Evolutionary conservation across 2,329 filamentous ascomycete genomes (phyloP).

Genomic region (Sporothrix euskadiensis): DNA sequence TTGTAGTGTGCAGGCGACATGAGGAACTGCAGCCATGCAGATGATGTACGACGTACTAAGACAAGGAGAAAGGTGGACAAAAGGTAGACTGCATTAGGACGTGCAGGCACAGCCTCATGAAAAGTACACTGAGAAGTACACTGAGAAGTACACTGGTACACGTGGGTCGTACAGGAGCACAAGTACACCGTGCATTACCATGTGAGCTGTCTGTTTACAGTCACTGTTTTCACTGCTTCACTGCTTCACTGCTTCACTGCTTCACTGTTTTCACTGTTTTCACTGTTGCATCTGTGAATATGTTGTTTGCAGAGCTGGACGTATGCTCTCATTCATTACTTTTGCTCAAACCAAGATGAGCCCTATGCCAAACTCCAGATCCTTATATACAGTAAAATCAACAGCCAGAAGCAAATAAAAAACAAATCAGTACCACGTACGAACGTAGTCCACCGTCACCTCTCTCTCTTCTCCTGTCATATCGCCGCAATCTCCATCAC

Average conservation of each 20-base stretch:
- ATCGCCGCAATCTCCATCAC: conserved; percentile 31
- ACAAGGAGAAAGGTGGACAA: too few species aligned
- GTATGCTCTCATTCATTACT: neutral
- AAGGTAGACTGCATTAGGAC: neutral
- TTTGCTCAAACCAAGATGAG: neutral
- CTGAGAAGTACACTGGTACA: neutral
- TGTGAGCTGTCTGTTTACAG: neutral
- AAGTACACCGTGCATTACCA: neutral
- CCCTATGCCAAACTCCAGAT: neutral
- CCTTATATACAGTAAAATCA: conserved; percentile 4
- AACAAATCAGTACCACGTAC: neutral
- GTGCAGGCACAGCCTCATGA: neutral
- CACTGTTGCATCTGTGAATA: neutral
- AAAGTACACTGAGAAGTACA: neutral
- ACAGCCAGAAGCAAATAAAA: neutral
- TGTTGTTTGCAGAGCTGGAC: neutral
- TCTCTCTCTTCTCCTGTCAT: neutral
- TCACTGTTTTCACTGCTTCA: too few species aligned
- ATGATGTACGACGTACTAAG: neutral
- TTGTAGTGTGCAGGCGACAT: neutral
- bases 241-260: too few species aligned
- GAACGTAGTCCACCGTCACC: neutral
- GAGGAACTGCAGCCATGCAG: neutral
- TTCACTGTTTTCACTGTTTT: neutral
- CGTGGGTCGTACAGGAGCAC: neutral